A percentile compares a stretch with the other conserved stretches of the same genome.
These are phyloP conservation scores for Acanthochlamys bracteata DNA, from an alignment of 106 monocot species.

Conservation along the genomic window DNA sequence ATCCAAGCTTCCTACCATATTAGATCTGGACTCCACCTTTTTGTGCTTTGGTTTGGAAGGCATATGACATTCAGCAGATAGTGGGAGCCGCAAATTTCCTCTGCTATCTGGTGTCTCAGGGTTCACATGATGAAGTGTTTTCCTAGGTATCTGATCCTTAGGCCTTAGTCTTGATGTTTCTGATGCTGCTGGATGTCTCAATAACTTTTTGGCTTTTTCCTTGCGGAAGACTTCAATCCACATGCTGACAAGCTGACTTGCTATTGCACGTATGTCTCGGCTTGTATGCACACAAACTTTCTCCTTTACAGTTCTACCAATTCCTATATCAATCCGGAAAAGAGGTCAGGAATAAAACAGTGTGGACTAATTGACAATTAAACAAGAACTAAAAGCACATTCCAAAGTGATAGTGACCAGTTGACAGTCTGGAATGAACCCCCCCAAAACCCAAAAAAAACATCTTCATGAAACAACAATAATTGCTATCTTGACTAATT, in stretches of 20 bases:
- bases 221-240: slow-evolving; percentile 96
- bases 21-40: slow-evolving; percentile 28
- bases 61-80: slow-evolving; percentile 26
- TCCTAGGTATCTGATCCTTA: slow-evolving; percentile 40
- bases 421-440: too few species aligned
- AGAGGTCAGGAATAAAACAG: background rate
- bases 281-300: slow-evolving; percentile 96
- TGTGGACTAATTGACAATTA: too few species aligned
- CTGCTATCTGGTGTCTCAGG: slow-evolving; percentile 32
- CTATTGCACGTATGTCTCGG: slow-evolving; percentile 90
- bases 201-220: slow-evolving; percentile 75
- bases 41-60: slow-evolving; percentile 28
- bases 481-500: too few species aligned
- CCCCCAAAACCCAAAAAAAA: too few species aligned
- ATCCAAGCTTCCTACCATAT: slow-evolving; percentile 17
- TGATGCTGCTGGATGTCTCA: slow-evolving; percentile 23
- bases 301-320: slow-evolving; percentile 88
- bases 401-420: too few species aligned
- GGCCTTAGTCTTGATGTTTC: slow-evolving; percentile 41
- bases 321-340: slow-evolving; percentile 37
- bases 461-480: too few species aligned
- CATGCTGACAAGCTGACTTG: slow-evolving; percentile 84
- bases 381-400: too few species aligned
- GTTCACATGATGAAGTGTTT: slow-evolving; percentile 7
- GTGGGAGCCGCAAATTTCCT: slow-evolving; percentile 18